Conservation (phyloP, 305 asterid species). For the Fraxinus albicans region DNA sequence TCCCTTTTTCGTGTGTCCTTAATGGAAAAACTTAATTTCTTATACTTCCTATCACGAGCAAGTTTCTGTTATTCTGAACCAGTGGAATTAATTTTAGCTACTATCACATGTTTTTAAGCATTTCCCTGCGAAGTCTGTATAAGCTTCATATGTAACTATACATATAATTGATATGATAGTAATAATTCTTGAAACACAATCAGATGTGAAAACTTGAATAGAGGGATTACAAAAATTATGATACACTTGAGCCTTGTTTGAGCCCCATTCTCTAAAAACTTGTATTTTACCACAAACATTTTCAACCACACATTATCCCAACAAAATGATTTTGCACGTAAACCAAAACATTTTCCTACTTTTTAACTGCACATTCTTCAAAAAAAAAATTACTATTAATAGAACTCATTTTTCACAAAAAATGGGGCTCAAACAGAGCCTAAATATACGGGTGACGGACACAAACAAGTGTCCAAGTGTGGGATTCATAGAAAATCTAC, state of each 20-base stretch:
- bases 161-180: not conserved
- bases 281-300: not conserved
- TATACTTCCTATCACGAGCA: conserved; percentile 3
- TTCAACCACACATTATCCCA: not conserved
- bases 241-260: not conserved
- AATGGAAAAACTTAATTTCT: conserved; percentile 3
- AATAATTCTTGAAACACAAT: not conserved
- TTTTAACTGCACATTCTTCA: not conserved
- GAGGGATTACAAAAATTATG: not conserved
- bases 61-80: conserved; percentile 17
- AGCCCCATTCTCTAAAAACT: not conserved
- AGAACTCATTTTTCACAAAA: not conserved
- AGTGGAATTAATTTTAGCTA: not conserved
- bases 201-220: not conserved
- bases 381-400: not conserved
- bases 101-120: not conserved
- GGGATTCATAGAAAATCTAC: not conserved
- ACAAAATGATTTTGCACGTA: not conserved
- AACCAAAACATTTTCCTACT: not conserved
- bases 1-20: not conserved
- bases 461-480: not conserved
- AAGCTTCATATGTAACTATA: not conserved
- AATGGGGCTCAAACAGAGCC: not conserved
- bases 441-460: not conserved
- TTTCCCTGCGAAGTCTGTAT: not conserved